Evolutionary conservation across 345 rosid species (phyloP).

Genomic region (Excoecaria cochinchinensis): DNA sequence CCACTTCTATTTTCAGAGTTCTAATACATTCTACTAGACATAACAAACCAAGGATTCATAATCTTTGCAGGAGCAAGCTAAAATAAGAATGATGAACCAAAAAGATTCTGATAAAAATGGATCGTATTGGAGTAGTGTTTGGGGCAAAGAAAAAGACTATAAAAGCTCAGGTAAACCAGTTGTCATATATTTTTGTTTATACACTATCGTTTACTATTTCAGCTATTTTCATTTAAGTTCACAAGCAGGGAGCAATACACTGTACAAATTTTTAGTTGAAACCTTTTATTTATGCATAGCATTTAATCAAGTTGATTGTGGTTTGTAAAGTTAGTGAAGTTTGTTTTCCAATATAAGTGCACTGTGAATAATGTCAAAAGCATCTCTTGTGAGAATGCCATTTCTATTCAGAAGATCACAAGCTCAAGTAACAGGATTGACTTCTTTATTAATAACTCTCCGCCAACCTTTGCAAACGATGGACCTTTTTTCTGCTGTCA

Average conservation of each 20-base stretch:
- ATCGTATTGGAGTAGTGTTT: constrained; percentile 70
- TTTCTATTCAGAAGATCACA: neutral
- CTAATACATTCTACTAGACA: neutral
- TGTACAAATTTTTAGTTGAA: neutral
- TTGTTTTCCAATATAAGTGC: neutral
- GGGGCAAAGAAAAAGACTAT: constrained; percentile 57
- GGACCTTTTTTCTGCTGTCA: too few species aligned
- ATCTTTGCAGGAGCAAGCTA: constrained; percentile 65
- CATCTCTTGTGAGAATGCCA: neutral
- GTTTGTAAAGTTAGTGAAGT: neutral
- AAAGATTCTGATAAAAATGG: constrained; percentile 45
- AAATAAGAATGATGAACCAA: constrained; percentile 64
- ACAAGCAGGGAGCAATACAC: neutral
- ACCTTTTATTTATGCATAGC: neutral
- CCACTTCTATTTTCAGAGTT: neutral
- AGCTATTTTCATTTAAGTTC: neutral
- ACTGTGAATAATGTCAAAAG: neutral
- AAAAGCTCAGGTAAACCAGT: constrained; percentile 53
- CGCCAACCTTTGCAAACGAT: neutral
- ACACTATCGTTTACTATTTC: neutral
- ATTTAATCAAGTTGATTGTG: neutral
- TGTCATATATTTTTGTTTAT: neutral
- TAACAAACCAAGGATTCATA: neutral
- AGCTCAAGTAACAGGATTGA: neutral
- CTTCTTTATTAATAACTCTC: neutral